Percentiles rank a stretch among this genome's conserved stretches.
These are phyloP conservation scores for Aaosphaeria arxii DNA, from an alignment of 2,329 filamentous ascomycete genomes.

Conservation along the genomic window DNA sequence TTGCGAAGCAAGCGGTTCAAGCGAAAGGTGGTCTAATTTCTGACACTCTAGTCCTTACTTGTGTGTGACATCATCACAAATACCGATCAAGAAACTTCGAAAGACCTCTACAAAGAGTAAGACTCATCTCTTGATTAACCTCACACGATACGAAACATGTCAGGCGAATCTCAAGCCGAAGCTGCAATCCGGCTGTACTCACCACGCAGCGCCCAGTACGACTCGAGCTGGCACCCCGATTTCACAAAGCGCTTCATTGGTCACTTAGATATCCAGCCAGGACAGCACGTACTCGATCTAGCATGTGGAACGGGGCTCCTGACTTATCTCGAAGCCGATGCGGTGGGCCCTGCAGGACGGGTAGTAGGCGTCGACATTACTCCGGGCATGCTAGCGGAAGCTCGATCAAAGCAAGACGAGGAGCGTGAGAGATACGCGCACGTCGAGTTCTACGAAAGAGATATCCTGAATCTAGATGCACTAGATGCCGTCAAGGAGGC, in stretches of 20 bases:
- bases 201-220: constrained; percentile 33
- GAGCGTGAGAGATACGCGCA: constrained; percentile 27
- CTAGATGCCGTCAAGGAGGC: constrained; percentile 19
- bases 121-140: too few species aligned
- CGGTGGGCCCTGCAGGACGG: constrained; percentile 34
- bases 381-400: constrained; percentile 40
- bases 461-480: constrained; percentile 34
- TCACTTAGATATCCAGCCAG: constrained; percentile 27
- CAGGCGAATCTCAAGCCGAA: too few species aligned
- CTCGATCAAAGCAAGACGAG: constrained; percentile 24
- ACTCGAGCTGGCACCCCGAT: constrained; percentile 40
- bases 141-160: too few species aligned
- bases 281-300: constrained; percentile 44
- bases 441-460: constrained; percentile 34
- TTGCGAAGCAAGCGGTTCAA: too few species aligned
- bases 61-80: too few species aligned
- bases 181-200: constrained; percentile 34
- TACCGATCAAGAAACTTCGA: too few species aligned
- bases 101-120: too few species aligned
- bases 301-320: constrained; percentile 47
- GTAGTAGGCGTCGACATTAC: constrained; percentile 44
- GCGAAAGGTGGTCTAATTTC: too few species aligned
- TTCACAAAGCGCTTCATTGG: constrained; percentile 40
- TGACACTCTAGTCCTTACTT: too few species aligned
- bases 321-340: constrained; percentile 35